These are phyloP conservation scores for Penicillium fimorum DNA, from an alignment of 495 filamentous ascomycete species.

Conservation along the genomic window DNA sequence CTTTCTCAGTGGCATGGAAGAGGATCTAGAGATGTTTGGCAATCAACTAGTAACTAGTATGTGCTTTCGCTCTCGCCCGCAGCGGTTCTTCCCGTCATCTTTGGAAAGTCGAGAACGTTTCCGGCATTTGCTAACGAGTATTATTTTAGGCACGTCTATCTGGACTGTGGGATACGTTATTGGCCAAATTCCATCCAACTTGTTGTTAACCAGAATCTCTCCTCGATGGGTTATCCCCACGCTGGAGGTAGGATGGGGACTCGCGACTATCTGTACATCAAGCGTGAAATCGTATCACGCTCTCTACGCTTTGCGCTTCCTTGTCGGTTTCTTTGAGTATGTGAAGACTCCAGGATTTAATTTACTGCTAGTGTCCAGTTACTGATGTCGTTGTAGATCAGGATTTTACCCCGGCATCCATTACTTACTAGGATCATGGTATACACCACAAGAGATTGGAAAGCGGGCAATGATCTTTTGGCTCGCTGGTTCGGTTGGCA, in stretches of 20 bases:
- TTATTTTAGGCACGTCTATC: slow-evolving; percentile 34
- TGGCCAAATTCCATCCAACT: slow-evolving; percentile 55
- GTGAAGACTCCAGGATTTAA: neutral
- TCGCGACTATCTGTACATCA: slow-evolving; percentile 43
- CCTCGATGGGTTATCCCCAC: slow-evolving; percentile 37
- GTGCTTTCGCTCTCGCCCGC: neutral
- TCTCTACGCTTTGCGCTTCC: slow-evolving; percentile 53
- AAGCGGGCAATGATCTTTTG: slow-evolving; percentile 56
- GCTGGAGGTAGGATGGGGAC: slow-evolving; percentile 49
- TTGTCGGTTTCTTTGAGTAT: slow-evolving; percentile 45
- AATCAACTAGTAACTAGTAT: slow-evolving; percentile 22
- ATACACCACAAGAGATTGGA: slow-evolving; percentile 50
- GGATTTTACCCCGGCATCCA: slow-evolving; percentile 40
- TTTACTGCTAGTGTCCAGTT: neutral
- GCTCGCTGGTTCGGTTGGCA: slow-evolving; percentile 43
- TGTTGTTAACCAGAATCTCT: slow-evolving; percentile 50
- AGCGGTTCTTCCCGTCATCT: neutral
- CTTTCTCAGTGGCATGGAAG: slow-evolving; percentile 39
- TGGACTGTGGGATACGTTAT: slow-evolving; percentile 60
- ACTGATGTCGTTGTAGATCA: slow-evolving; percentile 15
- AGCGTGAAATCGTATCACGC: slow-evolving; percentile 39
- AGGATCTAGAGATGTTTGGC: slow-evolving; percentile 37
- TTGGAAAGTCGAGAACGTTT: neutral
- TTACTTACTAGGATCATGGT: slow-evolving; percentile 38
- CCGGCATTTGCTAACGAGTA: slow-evolving; percentile 35